Base-by-base conservation (phyloP, 164 flowering plant genomes). In the Dillenia suffruticosa region DNA sequence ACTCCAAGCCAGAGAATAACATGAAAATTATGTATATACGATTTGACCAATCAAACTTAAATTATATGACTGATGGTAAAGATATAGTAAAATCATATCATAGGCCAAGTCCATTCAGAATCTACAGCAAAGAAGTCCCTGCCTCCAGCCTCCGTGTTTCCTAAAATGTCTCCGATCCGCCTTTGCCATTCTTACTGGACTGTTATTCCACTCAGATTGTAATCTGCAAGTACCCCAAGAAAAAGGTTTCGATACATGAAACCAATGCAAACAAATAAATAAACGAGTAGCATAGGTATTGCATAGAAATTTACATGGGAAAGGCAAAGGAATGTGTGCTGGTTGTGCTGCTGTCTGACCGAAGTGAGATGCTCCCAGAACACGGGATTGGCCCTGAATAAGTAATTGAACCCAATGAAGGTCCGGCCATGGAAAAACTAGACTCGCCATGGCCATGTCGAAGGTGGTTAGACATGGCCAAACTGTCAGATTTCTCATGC, bases 171-270 rank as follows among this genome's bases (percentile, higher is more conserved):
- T 82, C 54, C 81, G 54, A 11, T 90, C 87, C 2, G 96, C 89
- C 73, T 84, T 86, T 8, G 81, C 89, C 96, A 91, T 91, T 76
- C 87, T 83, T 13, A 88, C 89, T 5, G 97, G 99, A 63, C 99
- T 94, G 79, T 87, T 83, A 44, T 81, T 83, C 89, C 90, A 90
- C 64, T 88, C 97, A 0, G 84, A 49, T 56, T 80, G 86, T 46
- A 90, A 64, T 65, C 86, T 80, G 83, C 50, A 47, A 12, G 52
- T 57, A 47, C 44, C 8, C 51, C 48, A 54, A 54, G 9, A 22
- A 51, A 50, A 62, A 16, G 7, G 43, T 57, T 9, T 3, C 44
- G 5, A 51, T 8, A 52, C 16, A 32, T 9, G 14, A 1, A 10
- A 14, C 12, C 1, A 11, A 12, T 12, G 44, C 14, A 14, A 14